Base-by-base conservation (phyloP, 2,329 filamentous ascomycete genomes). In the Cladosporium sp. region DNA sequence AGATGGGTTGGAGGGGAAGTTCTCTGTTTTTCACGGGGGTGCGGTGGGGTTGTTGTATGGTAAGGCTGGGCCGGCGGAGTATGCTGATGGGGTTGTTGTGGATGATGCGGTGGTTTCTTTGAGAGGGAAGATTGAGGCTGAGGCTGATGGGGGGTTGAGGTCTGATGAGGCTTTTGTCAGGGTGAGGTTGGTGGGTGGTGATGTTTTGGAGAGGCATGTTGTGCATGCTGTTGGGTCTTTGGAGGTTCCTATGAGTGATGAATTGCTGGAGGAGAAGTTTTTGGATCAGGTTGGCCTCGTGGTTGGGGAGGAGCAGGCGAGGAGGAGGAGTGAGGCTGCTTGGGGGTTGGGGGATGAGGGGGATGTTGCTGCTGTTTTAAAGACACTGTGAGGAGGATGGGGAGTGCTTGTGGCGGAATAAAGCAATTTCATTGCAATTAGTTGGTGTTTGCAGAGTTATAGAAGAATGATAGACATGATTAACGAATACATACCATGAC, bases 21-120 rank as follows among this genome's bases (percentile, higher is more conserved):
- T 80, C 56, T 78, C 75, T 48, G 74, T 79, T 16, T 80, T 74
- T 53, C 76, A 80, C 55, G 76, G 75, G 4, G 72, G 67, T n/a
- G 75, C 75, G 0, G 69, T 78, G 4, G 76, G 73, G 0, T 54
- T 79, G 7, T 55, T 79, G 2, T 74, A 71, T 51, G 76, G 77
- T 1, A 74, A 76, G 57, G 76, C 71, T 9, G 75, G 73, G 0
- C 77, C 77, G 2, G 68, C 67, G 4, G 69, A 79, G 58, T 80
- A 78, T 59, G 72, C 72, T 4, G 72, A 79, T 56, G 55, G 60
- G 0, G 68, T 76, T 1, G 75, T 78, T 3, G 65, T 57, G n/a
- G 67, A 73, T 45, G 19, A 56, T 12, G 63, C 62, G 9, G 69
- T 78, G 1, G 62, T 75, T 3, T 53, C 47, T 0, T 50, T 79